phyloP scores from a whole-genome alignment of 1,284 basidiomycete species.

The Boletus hoseneyae region DNA sequence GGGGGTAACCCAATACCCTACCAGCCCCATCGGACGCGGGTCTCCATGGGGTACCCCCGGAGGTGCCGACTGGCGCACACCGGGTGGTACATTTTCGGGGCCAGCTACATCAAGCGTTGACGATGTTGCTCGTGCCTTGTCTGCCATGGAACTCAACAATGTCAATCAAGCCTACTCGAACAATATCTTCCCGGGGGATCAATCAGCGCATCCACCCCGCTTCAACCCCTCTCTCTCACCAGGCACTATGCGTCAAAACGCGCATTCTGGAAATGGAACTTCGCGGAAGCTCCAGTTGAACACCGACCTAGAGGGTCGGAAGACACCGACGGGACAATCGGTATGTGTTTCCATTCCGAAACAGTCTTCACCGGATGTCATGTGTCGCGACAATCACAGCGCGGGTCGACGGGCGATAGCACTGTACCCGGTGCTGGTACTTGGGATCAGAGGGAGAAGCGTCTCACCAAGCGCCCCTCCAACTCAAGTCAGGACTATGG shows the following conservation, averaged over 20 bases:
- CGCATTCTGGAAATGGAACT: slow-evolving; percentile 35
- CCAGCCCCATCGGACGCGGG: slow-evolving; percentile 59
- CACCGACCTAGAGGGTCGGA: slow-evolving; percentile 62
- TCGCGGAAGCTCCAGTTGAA: slow-evolving; percentile 48
- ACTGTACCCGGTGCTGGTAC: slow-evolving; percentile 39
- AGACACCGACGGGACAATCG: slow-evolving; percentile 48
- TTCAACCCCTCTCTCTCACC: slow-evolving; percentile 54
- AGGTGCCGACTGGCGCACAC: slow-evolving; percentile 59
- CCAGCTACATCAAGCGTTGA: slow-evolving; percentile 48
- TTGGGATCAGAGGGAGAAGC: slow-evolving; percentile 64
- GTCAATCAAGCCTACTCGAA: slow-evolving; percentile 34
- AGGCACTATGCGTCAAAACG: slow-evolving; percentile 38
- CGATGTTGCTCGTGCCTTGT: slow-evolving; percentile 71
- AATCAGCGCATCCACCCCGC: slow-evolving; percentile 59
- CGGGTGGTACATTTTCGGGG: slow-evolving; percentile 33
- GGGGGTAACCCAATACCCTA: slow-evolving; percentile 43
- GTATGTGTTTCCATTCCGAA: slow-evolving; percentile 38
- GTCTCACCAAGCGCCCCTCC: slow-evolving; percentile 53
- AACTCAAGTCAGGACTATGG: slow-evolving; percentile 66
- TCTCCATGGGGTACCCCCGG: slow-evolving; percentile 60
- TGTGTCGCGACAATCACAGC: slow-evolving; percentile 15
- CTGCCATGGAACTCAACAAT: slow-evolving; percentile 55
- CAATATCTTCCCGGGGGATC: slow-evolving; percentile 40
- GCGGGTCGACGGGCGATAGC: slow-evolving; percentile 33
- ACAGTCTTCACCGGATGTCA: slow-evolving; percentile 35